Base-by-base conservation (phyloP, 257 asterid species). In the Verbascum thapsus region DNA sequence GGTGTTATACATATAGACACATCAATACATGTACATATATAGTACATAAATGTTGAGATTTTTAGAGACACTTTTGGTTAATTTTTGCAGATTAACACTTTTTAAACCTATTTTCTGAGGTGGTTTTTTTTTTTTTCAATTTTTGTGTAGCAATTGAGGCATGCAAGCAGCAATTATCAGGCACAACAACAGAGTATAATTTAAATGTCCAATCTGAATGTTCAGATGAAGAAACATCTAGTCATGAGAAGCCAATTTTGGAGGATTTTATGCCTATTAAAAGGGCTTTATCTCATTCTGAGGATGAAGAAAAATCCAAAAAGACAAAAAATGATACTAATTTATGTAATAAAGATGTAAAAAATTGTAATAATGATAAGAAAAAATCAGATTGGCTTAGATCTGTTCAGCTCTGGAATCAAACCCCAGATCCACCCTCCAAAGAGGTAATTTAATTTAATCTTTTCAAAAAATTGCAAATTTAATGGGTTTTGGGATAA, bases 161-260 rank as follows among this genome's bases (percentile, higher is more conserved):
- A 61, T 73, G 83, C 75, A 81, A 76, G 58, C 81, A 78, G 32
- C 80, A 78, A 44, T 51, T 72, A 34, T 63, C 70, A 7, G 83
- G 77, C 23, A 59, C 56, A 30, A 67, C 55, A 4, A 65, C 39
- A 13, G 79, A 64, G 51, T 67, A 58, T 44, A 68, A 74, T 71
- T 64, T 73, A 20, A 26, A 26, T 26, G 32, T 2, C 3, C 71
- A 76, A 67, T 79, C 82, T 54, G 80, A 74, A 61, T 66, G 76
- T 65, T 73, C 80, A n/a, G n/a, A n/a, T 61, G 85, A 76, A 74
- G 82, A 80, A 26, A 71, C 75, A 71, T 80, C 80, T 43, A 76
- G 80, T 35, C n/a, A n/a, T n/a, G 81, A 79, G 22, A 75, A 66
- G 58, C 83, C 72, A 3, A 65, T 74, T 50, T 70, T 74, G 61